Evolutionary conservation across 352 stramenopile genomes (phyloP).

Genomic region (Phytophthora tubulina): DNA sequence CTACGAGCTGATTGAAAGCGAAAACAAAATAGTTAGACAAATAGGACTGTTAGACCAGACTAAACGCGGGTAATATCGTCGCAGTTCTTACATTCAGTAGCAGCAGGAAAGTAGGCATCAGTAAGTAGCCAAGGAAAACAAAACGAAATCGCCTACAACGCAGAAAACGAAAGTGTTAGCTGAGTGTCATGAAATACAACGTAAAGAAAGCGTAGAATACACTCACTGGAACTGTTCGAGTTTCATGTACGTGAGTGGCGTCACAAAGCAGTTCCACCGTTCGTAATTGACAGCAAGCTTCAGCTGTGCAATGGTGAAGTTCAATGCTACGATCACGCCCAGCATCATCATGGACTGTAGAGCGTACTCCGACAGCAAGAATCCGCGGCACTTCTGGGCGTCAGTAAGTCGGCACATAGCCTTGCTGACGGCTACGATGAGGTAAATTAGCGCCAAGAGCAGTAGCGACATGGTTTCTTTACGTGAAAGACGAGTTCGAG

Average conservation of each 20-base stretch:
- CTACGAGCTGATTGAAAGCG: constrained; percentile 47
- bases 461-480: constrained; percentile 53
- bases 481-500: constrained; percentile 50
- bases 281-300: constrained; percentile 54
- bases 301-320: constrained; percentile 72
- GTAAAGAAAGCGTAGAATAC: background rate
- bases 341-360: constrained; percentile 76
- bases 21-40: background rate
- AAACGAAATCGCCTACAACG: constrained; percentile 58
- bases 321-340: constrained; percentile 71
- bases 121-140: constrained; percentile 63
- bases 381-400: constrained; percentile 58
- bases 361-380: constrained; percentile 72
- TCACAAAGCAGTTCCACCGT: constrained; percentile 69
- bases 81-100: constrained; percentile 56
- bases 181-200: background rate
- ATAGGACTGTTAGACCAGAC: background rate
- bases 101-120: constrained; percentile 65
- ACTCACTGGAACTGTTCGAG: constrained; percentile 75
- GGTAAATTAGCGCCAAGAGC: constrained; percentile 52
- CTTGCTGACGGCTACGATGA: constrained; percentile 53
- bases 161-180: background rate
- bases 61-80: too few species aligned
- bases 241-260: constrained; percentile 74
- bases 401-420: constrained; percentile 52